These are phyloP conservation scores for Calonectria naviculata DNA, from an alignment of 2,329 filamentous ascomycete genomes.

Conservation along the genomic window DNA sequence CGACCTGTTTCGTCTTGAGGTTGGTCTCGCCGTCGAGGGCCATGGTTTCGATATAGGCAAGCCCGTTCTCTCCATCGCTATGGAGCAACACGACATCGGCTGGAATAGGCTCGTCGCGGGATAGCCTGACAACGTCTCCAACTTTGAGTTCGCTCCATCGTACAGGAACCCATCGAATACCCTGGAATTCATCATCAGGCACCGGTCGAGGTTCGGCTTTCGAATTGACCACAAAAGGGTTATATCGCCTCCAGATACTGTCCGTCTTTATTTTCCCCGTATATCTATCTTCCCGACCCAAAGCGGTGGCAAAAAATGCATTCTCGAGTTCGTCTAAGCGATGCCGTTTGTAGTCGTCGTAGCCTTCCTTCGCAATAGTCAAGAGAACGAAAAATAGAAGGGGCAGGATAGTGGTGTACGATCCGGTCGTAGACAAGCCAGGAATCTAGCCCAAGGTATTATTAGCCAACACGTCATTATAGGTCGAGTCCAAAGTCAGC, in stretches of 20 bases:
- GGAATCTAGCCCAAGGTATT: slow-evolving; percentile 59
- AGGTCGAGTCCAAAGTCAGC: neutral
- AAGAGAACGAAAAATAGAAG: slow-evolving; percentile 81
- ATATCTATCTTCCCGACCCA: slow-evolving; percentile 52
- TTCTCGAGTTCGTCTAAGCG: slow-evolving; percentile 87
- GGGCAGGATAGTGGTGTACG: slow-evolving; percentile 79
- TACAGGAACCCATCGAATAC: slow-evolving; percentile 61
- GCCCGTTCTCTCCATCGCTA: slow-evolving; percentile 79
- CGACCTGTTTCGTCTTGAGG: slow-evolving; percentile 79
- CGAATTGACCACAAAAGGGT: slow-evolving; percentile 46
- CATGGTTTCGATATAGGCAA: slow-evolving; percentile 90
- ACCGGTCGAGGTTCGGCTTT: slow-evolving; percentile 41
- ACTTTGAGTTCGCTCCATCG: slow-evolving; percentile 61
- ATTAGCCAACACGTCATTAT: slow-evolving; percentile 16
- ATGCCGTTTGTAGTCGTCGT: slow-evolving; percentile 85
- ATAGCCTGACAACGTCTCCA: slow-evolving; percentile 60
- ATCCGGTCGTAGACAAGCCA: slow-evolving; percentile 80
- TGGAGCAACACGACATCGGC: slow-evolving; percentile 86
- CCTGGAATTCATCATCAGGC: slow-evolving; percentile 71
- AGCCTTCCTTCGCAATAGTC: slow-evolving; percentile 87
- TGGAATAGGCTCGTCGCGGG: slow-evolving; percentile 81
- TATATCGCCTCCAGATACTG: slow-evolving; percentile 40
- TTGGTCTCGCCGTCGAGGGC: slow-evolving; percentile 86
- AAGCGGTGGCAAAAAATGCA: slow-evolving; percentile 59
- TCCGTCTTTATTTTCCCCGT: slow-evolving; percentile 40